Evolutionary conservation across 2,329 filamentous ascomycete genomes (phyloP).

Genomic region (Botrytis aclada): DNA sequence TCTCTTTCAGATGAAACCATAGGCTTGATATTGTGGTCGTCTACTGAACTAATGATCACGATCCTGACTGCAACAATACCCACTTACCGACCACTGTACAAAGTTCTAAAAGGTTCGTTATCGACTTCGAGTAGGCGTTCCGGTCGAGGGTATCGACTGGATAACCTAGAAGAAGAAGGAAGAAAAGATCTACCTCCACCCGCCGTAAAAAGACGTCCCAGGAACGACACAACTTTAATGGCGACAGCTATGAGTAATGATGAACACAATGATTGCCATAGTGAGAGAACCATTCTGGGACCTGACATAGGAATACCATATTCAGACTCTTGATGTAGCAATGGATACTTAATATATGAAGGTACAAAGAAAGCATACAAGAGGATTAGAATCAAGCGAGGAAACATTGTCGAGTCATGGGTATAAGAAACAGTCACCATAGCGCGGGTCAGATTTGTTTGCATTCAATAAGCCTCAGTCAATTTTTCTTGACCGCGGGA

Average conservation of each 20-base stretch:
- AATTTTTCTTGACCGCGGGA: neutral
- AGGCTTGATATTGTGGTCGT: constrained; percentile 47
- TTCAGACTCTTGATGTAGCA: neutral
- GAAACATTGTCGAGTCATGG: neutral
- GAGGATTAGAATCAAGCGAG: neutral
- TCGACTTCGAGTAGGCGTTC: neutral
- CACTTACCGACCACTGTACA: constrained; percentile 33
- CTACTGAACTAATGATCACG: constrained; percentile 38
- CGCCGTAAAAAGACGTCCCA: neutral
- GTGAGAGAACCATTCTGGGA: neutral
- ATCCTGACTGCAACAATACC: constrained; percentile 38
- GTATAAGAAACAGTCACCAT: neutral
- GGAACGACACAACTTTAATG: neutral
- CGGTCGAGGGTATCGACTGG: neutral
- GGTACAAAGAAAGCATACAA: neutral
- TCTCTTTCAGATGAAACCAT: constrained; percentile 29
- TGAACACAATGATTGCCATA: neutral
- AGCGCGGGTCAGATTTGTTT: neutral
- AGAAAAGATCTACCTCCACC: neutral
- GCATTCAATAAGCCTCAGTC: neutral
- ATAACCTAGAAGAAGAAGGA: neutral
- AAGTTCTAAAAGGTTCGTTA: neutral
- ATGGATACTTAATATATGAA: neutral
- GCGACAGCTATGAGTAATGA: neutral
- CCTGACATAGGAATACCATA: neutral